These are phyloP conservation scores for Coemansia sp. DNA, from an alignment of 192 early-diverging fungal species.

Conservation along the genomic window DNA sequence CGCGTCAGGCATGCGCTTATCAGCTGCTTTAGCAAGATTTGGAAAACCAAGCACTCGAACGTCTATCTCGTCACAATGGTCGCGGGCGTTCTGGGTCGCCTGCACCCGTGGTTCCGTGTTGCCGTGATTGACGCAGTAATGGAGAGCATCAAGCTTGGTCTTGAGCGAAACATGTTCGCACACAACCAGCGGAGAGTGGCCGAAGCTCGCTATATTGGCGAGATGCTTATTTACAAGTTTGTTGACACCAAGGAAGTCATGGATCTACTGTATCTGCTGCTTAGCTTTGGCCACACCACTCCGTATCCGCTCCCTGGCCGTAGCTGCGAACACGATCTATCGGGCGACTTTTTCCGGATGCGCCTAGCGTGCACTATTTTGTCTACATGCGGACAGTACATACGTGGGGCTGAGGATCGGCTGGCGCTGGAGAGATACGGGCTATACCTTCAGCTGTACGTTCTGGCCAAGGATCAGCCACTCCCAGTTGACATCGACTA, in stretches of 20 bases:
- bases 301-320: conserved; percentile 56
- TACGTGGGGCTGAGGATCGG: conserved; percentile 60
- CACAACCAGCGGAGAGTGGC: conserved; percentile 92
- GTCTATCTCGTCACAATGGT: conserved; percentile 84
- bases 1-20: conserved; percentile 62
- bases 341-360: conserved; percentile 91
- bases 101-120: conserved; percentile 88
- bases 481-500: conserved; percentile 91
- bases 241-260: conserved; percentile 79
- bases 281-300: conserved; percentile 84
- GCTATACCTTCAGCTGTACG: conserved; percentile 89
- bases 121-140: conserved; percentile 83
- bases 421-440: conserved; percentile 61
- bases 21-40: conserved; percentile 87
- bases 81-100: conserved; percentile 72
- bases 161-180: conserved; percentile 93
- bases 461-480: conserved; percentile 75
- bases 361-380: conserved; percentile 86
- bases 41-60: conserved; percentile 93
- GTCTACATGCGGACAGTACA: conserved; percentile 81
- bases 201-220: conserved; percentile 82
- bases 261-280: conserved; percentile 82
- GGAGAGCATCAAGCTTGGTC: conserved; percentile 86
- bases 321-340: conserved; percentile 72
- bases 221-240: conserved; percentile 90